Evolutionary conservation across 2,329 filamentous ascomycete genomes (phyloP), one percentile per base, ranked within the genome.

Genomic region (Pochonia chlamydosporia): DNA sequence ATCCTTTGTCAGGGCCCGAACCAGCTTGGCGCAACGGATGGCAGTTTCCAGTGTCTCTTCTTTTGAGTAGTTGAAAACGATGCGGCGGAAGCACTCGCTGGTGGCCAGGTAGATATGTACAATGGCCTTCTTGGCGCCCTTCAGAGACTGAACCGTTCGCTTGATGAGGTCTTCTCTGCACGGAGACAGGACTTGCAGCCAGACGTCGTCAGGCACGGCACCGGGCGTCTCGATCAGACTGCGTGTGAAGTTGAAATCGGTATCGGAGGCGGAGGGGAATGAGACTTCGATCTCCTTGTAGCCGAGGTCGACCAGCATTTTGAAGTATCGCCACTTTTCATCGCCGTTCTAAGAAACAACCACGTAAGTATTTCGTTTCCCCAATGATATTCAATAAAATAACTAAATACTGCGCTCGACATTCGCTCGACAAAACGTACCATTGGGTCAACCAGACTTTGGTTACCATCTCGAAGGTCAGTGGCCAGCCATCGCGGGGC

Each of bases 241-340:
- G 56, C 89, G 79, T 35, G 90, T 96, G 63, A 97, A 97, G 73
- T 96, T 89, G 73, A 91, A 97, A 71, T 97, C 93, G 61, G 87
- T 96, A 64, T 95, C 86, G 33, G 90, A 96, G 13, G 92, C 90
- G 0, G 90, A 95, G 43, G 92, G 92, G 70, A 96, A 97, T 4
- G 91, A 93, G 18, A 96, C 86, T 65, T 97, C 92, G 55, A 97
- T 96, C 71, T 97, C 92, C 72, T 96, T 97, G 78, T 95, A 97
- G 58, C 93, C 92, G 43, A 96, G 78, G 52, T 92, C 83, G 60
- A 85, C 82, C 46, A 97, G 81, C 89, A 95, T 95, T 70, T 91
- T 84, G 76, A 97, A 97, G 76, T 91, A 97, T 52, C 78, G 76
- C 82, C 87, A 93, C 72, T 97, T 97, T 75, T 96, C 90, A 42